Evolutionary conservation across 208 protist genomes (phyloP).

Genomic region (Crithidia bombi): DNA sequence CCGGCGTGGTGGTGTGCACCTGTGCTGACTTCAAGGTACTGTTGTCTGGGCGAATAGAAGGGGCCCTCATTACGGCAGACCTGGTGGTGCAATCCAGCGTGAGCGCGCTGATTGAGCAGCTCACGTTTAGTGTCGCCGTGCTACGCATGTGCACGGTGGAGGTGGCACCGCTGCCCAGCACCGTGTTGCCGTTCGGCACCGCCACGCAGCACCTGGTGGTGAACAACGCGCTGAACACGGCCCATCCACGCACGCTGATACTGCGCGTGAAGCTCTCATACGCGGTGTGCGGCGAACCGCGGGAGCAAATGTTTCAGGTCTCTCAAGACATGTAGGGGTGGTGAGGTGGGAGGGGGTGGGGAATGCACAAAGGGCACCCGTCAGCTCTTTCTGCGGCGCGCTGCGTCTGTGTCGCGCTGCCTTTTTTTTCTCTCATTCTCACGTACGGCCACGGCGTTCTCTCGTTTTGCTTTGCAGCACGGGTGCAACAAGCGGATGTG

Average conservation of each 20-base stretch:
- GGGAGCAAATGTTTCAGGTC: constrained; percentile 74
- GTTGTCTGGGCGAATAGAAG: constrained; percentile 36
- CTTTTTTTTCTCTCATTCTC: too few species aligned
- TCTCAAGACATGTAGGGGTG: constrained; percentile 27
- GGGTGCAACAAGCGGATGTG: too few species aligned
- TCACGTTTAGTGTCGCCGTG: constrained; percentile 78
- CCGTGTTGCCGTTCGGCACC: constrained; percentile 38
- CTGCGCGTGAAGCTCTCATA: constrained; percentile 81
- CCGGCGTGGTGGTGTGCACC: constrained; percentile 43
- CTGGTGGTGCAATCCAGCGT: constrained; percentile 53
- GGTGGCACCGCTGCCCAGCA: constrained; percentile 53
- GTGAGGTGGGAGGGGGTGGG: too few species aligned
- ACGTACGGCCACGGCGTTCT: too few species aligned
- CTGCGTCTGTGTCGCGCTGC: background rate
- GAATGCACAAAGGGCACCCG: background rate
- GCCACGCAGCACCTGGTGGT: constrained; percentile 60
- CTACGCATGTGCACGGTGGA: constrained; percentile 63
- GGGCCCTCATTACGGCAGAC: constrained; percentile 30
- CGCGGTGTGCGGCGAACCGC: constrained; percentile 36
- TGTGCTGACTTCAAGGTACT: constrained; percentile 60
- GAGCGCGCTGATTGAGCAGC: constrained; percentile 37
- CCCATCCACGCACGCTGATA: constrained; percentile 56
- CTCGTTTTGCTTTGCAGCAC: too few species aligned
- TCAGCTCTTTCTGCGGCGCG: too few species aligned
- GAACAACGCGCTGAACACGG: constrained; percentile 49